A percentile compares a stretch with the other conserved stretches of the same genome.
Evolutionary conservation across 495 filamentous ascomycete species (phyloP).

Genomic region (Aspergillus baeticus): DNA sequence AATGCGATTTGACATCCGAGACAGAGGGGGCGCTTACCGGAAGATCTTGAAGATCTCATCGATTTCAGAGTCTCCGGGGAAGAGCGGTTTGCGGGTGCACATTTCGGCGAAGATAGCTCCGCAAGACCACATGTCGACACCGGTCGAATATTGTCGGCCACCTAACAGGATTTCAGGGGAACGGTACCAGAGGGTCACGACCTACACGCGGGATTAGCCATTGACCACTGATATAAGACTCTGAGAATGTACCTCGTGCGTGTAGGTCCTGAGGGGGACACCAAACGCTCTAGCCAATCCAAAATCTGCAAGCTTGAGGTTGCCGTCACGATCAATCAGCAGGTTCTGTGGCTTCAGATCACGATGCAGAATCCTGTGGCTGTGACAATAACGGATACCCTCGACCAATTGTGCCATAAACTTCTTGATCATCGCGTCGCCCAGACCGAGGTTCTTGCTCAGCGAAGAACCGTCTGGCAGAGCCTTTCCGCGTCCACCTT

Average conservation of each 20-base stretch:
- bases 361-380: slow-evolving; percentile 89
- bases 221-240: not conserved
- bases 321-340: slow-evolving; percentile 90
- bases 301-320: slow-evolving; percentile 97
- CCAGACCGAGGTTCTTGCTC: slow-evolving; percentile 74
- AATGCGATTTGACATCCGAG: not conserved
- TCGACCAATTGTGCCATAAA: slow-evolving; percentile 95
- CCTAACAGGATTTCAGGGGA: slow-evolving; percentile 97
- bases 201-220: slow-evolving; percentile 41
- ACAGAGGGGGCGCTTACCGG: slow-evolving; percentile 55
- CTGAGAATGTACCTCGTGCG: slow-evolving; percentile 68
- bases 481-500: slow-evolving; percentile 86
- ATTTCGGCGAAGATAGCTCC: slow-evolving; percentile 99
- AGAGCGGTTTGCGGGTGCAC: slow-evolving; percentile 96
- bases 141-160: slow-evolving; percentile 95
- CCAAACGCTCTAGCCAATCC: slow-evolving; percentile 95
- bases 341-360: slow-evolving; percentile 98
- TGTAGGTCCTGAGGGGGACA: slow-evolving; percentile 94
- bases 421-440: slow-evolving; percentile 90
- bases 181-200: slow-evolving; percentile 98
- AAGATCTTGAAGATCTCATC: slow-evolving; percentile 99
- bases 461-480: slow-evolving; percentile 74
- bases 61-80: slow-evolving; percentile 98
- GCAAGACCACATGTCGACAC: slow-evolving; percentile 99
- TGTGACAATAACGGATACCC: slow-evolving; percentile 93